phyloP scores from a whole-genome alignment of 202 grass and related monocot genomes.

The Panicum hallii region DNA sequence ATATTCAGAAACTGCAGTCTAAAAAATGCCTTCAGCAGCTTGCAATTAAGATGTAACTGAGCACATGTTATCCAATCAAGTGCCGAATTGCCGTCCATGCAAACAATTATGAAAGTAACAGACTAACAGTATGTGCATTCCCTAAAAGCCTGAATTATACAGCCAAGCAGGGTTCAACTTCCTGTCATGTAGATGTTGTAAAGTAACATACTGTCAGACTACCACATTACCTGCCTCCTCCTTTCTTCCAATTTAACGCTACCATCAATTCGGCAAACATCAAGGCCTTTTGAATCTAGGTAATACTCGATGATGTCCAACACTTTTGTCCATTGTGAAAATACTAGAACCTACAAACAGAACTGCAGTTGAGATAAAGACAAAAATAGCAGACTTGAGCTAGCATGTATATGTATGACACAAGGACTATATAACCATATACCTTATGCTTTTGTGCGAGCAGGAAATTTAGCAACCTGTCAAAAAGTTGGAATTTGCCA shows the following conservation, averaged over 20 bases:
- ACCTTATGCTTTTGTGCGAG: conserved; percentile 83
- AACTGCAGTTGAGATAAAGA: conserved; percentile 29
- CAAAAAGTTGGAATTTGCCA: conserved; percentile 85
- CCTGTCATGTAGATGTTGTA: neutral
- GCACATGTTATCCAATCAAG: neutral
- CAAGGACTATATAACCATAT: conserved; percentile 32
- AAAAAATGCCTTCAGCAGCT: neutral
- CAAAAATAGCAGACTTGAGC: neutral
- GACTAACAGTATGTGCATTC: conserved; percentile 2
- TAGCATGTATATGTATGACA: conserved; percentile 34
- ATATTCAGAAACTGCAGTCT: neutral
- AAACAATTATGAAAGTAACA: conserved; percentile 6
- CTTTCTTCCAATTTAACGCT: conserved; percentile 77
- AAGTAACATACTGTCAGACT: conserved; percentile 30
- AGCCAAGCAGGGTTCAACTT: neutral
- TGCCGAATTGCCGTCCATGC: neutral
- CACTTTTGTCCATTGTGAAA: conserved; percentile 95
- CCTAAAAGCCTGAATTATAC: neutral
- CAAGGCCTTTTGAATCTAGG: conserved; percentile 66
- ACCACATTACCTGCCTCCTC: conserved; percentile 69
- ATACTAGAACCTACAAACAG: conserved; percentile 81
- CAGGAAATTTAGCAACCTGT: conserved; percentile 66
- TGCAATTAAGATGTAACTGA: neutral
- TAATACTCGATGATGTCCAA: conserved; percentile 94
- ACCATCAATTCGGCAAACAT: conserved; percentile 94